A percentile compares a stretch with the other conserved stretches of the same genome.
Evolutionary conservation across 2,329 filamentous ascomycete species (phyloP).

Genomic region (Colletotrichum sp.): DNA sequence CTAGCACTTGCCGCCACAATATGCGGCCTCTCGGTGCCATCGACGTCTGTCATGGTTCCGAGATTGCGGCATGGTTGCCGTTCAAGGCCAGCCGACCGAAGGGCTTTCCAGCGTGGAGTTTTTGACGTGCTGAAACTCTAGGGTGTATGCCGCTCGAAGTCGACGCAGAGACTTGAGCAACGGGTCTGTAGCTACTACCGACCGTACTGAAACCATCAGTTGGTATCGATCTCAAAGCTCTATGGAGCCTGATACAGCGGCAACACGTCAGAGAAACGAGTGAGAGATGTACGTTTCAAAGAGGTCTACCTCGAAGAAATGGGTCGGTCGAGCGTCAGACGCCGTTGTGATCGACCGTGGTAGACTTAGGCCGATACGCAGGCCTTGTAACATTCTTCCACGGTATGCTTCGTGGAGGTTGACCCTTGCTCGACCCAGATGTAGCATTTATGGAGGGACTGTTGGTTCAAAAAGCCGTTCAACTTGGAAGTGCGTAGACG

Average conservation of each 20-base stretch:
- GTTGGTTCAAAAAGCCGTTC: background rate
- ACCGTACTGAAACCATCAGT: background rate
- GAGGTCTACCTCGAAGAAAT: background rate
- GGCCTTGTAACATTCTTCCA: background rate
- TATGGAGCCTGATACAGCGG: background rate
- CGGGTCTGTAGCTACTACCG: background rate
- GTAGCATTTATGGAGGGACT: background rate
- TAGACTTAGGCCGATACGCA: background rate
- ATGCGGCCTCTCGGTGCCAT: background rate
- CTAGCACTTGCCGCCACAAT: background rate
- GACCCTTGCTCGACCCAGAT: background rate
- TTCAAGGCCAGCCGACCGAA: background rate
- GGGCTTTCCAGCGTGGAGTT: background rate
- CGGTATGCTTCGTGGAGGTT: rapidly evolving
- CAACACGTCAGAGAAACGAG: background rate
- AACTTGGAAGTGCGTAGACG: background rate
- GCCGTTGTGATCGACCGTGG: background rate
- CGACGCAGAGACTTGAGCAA: background rate
- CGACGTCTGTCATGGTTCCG: background rate
- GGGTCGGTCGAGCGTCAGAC: background rate
- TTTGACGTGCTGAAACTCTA: background rate
- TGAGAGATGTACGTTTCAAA: background rate
- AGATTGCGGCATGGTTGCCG: background rate
- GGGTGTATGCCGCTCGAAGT: background rate
- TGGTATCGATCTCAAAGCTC: background rate